Percentiles rank a stretch among this genome's conserved stretches.
phyloP scores from a whole-genome alignment of 148 eudicot species.

The Chenopodium suecicum region DNA sequence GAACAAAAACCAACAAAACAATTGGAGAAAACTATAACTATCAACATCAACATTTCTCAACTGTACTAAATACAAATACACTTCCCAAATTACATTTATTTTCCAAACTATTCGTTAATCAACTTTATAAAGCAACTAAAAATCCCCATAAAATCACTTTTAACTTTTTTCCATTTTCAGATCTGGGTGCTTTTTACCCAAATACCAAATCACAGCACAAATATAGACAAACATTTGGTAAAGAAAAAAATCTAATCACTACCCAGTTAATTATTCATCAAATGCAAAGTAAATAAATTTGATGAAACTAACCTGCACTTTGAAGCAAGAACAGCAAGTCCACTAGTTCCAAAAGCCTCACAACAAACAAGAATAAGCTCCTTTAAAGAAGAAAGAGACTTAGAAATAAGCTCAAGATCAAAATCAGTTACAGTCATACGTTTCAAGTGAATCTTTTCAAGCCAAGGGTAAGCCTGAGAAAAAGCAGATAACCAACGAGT shows the following conservation, averaged over 20 bases:
- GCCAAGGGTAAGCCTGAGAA: conserved; percentile 37
- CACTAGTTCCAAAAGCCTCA: conserved; percentile 65
- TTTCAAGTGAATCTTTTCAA: conserved; percentile 55
- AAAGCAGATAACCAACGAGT: conserved; percentile 45
- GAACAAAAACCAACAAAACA: conserved; percentile 14
- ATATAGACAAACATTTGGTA: background rate
- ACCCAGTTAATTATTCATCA: background rate
- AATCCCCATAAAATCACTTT: background rate
- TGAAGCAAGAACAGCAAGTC: conserved; percentile 54
- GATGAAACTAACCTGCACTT: conserved; percentile 48
- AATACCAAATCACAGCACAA: background rate
- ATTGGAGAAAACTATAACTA: background rate
- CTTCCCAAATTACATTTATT: background rate
- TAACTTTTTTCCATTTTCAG: conserved; percentile 12
- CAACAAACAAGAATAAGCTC: conserved; percentile 70
- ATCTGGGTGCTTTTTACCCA: conserved; percentile 15
- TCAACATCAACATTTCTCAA: background rate
- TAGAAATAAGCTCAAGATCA: conserved; percentile 44
- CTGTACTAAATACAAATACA: background rate
- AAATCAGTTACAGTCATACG: conserved; percentile 61
- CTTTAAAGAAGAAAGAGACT: conserved; percentile 39
- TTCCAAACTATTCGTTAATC: background rate
- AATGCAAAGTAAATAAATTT: background rate
- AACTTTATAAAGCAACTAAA: background rate
- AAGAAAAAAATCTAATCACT: background rate